A percentile compares a stretch with the other conserved stretches of the same genome.
These are phyloP conservation scores for Batkoa obscura DNA, from an alignment of 371 early-diverging fungal genomes.

Conservation along the genomic window DNA sequence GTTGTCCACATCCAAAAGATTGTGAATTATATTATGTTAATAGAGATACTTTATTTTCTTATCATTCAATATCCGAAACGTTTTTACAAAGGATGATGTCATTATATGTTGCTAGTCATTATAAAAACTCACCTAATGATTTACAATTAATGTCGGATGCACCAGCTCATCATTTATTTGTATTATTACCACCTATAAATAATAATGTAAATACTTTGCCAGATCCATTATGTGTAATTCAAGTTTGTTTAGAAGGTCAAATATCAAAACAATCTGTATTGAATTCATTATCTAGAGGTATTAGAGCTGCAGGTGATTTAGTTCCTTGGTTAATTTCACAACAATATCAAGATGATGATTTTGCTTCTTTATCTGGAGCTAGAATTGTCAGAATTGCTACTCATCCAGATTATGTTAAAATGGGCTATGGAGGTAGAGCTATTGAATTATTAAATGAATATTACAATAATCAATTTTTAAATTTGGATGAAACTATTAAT, in stretches of 20 bases:
- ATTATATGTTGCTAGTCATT: conserved; percentile 94
- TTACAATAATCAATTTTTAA: conserved; percentile 61
- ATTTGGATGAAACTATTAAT: conserved; percentile 39
- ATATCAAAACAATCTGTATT: conserved; percentile 73
- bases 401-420: conserved; percentile 90
- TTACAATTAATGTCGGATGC: conserved; percentile 95
- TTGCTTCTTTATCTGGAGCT: conserved; percentile 84
- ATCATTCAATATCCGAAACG: conserved; percentile 87
- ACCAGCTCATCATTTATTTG: conserved; percentile 95
- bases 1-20: conserved; percentile 83
- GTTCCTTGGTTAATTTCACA: conserved; percentile 96
- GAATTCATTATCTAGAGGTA: conserved; percentile 67
- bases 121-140: conserved; percentile 99
- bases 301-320: conserved; percentile 84
- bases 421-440: conserved; percentile 94
- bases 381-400: conserved; percentile 99
- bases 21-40: conserved; percentile 93
- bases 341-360: conserved; percentile 90
- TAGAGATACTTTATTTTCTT: conserved; percentile 89
- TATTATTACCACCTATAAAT: conserved; percentile 76
- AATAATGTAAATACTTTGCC: conserved; percentile 53
- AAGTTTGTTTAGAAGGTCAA: conserved; percentile 87
- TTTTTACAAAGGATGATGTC: conserved; percentile 95
- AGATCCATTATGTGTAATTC: conserved; percentile 87
- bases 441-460: conserved; percentile 67